These are phyloP conservation scores for Calonectria ilicicola DNA, from an alignment of 2,329 filamentous ascomycete species.

Conservation along the genomic window DNA sequence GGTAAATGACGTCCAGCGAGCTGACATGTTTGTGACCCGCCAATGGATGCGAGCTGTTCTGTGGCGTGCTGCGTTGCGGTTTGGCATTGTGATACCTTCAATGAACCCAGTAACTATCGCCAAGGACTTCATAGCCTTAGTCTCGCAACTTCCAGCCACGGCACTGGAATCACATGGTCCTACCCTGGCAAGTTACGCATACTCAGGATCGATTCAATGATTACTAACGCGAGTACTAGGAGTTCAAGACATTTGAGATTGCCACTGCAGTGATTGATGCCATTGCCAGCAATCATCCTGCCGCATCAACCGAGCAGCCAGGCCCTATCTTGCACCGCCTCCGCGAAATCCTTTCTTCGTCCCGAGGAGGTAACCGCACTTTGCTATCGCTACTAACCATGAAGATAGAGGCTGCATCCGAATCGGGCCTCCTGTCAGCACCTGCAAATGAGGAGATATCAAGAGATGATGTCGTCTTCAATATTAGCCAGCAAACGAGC, in stretches of 20 bases:
- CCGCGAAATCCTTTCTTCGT: constrained; percentile 54
- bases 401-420: constrained; percentile 41
- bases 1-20: constrained; percentile 61
- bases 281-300: constrained; percentile 44
- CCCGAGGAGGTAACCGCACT: constrained; percentile 56
- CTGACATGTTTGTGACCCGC: constrained; percentile 61
- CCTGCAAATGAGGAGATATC: constrained; percentile 15
- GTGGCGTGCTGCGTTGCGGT: constrained; percentile 55
- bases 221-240: constrained; percentile 32
- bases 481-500: constrained; percentile 20
- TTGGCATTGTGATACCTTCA: constrained; percentile 45
- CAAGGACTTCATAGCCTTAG: constrained; percentile 57
- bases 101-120: constrained; percentile 58
- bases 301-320: constrained; percentile 39
- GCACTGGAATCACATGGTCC: constrained; percentile 63
- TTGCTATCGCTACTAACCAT: constrained; percentile 51
- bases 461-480: constrained; percentile 15
- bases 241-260: constrained; percentile 61
- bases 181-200: constrained; percentile 48
- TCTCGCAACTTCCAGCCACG: constrained; percentile 56
- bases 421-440: constrained; percentile 27
- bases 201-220: accelerated
- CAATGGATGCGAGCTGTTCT: constrained; percentile 64
- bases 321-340: constrained; percentile 52
- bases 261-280: constrained; percentile 58